A percentile compares a stretch with the other conserved stretches of the same genome.
phyloP scores from a whole-genome alignment of 2,329 filamentous ascomycete species.

The Ophioceras dolichostomum region DNA sequence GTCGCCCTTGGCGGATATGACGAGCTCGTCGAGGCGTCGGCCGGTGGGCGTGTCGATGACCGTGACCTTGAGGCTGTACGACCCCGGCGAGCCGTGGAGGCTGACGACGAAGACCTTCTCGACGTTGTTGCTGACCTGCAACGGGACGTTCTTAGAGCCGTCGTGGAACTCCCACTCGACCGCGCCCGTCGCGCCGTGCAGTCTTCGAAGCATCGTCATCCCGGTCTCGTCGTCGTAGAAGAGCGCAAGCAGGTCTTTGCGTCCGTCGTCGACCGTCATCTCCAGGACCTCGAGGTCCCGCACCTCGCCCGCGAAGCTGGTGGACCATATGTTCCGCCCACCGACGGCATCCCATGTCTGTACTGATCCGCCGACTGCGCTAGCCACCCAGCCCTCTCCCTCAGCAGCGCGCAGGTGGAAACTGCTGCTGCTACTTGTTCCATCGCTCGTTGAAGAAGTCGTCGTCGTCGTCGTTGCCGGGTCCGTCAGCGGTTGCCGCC shows the following conservation, averaged over 20 bases:
- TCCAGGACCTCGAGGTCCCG: slow-evolving; percentile 69
- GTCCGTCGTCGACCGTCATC: slow-evolving; percentile 43
- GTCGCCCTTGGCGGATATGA: slow-evolving; percentile 53
- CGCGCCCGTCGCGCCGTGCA: slow-evolving; percentile 61
- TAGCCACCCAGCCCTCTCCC: slow-evolving; percentile 65
- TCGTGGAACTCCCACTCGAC: slow-evolving; percentile 72
- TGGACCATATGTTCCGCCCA: slow-evolving; percentile 68
- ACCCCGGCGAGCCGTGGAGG: slow-evolving; percentile 55
- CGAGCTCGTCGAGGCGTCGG: slow-evolving; percentile 57
- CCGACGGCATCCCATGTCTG: slow-evolving; percentile 74
- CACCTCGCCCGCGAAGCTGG: slow-evolving; percentile 43
- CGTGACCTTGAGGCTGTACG: slow-evolving; percentile 66
- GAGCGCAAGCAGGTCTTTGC: slow-evolving; percentile 63
- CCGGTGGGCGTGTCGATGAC: slow-evolving; percentile 64
- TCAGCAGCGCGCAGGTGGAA: slow-evolving; percentile 62
- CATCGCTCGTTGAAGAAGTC: no score
- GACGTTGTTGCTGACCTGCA: slow-evolving; percentile 62
- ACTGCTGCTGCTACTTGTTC: slow-evolving; percentile 13
- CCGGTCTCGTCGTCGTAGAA: slow-evolving; percentile 38
- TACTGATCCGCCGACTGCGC: slow-evolving; percentile 57
- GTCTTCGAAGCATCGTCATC: slow-evolving; percentile 49
- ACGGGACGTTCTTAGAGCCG: slow-evolving; percentile 51
- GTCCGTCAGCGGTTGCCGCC: slow-evolving; percentile 65
- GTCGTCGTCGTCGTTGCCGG: slow-evolving; percentile 25
- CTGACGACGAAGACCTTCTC: slow-evolving; percentile 66